Evolutionary conservation across 257 asterid species (phyloP), one percentile per base, ranked within the genome.

Genomic region (Plantago ovata): DNA sequence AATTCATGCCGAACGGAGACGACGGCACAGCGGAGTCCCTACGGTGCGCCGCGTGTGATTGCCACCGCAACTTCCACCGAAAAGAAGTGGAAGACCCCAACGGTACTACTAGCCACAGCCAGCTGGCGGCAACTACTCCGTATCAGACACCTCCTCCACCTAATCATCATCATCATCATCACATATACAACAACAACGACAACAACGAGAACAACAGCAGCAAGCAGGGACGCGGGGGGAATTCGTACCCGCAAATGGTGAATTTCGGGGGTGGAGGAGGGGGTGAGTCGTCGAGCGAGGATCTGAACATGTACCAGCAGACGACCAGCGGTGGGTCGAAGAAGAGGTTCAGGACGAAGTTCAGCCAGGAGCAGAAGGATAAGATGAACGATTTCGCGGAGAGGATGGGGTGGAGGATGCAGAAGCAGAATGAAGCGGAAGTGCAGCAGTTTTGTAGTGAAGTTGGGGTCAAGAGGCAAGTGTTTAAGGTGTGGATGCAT

Each of bases 61-160:
- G 97, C 72, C 97, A 90, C 71, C 92, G 97, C 43, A 90, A 81
- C 22, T 91, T 91, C 67, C 98, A 91, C 71, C 77, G 96, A 51
- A 81, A 68, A 63, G 92, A 77, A 47, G 57, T 50, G 3, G 36
- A 28, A 28, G 36, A 28, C 36, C 36, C 4, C 6, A 28, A 28
- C 36, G 6, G 4, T 28, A 28, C 36, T 28, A 28, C 36, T 28
- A 28, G 36, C 6, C 2, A n/a, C n/a, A n/a, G 6, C 36, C 36
- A 28, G 0, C 7, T 28, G 36, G 36, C 36, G 7, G 36, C 36
- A 3, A 8, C 33, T 28, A 6, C 36, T 3, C n/a, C n/a, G n/a
- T n/a, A n/a, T n/a, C n/a, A n/a, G n/a, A 4, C 36, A 2, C 4
- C 36, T 28, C 36, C 36, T 0, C 7, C 36, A 28, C 36, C 36